Evolutionary conservation across 768 basidiomycete genomes (phyloP).

Genomic region (Macrolepiota fuliginosa): DNA sequence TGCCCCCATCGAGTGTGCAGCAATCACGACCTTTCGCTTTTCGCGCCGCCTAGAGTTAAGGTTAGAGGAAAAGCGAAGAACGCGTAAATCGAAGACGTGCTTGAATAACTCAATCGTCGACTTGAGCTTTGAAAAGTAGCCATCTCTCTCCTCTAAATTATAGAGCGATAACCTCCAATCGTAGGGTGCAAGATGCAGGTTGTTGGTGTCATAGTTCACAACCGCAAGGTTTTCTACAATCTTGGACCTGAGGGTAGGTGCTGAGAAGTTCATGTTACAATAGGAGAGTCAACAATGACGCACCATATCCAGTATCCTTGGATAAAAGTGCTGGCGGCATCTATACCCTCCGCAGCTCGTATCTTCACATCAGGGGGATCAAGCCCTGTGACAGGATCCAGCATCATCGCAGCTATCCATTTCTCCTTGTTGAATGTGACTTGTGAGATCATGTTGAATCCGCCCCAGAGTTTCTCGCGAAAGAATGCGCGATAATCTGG

Average conservation of each 20-base stretch:
- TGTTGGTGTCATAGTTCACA: constrained; percentile 90
- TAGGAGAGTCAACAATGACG: constrained; percentile 10
- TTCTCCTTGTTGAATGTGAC: constrained; percentile 78
- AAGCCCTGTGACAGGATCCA: constrained; percentile 89
- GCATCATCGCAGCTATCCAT: constrained; percentile 89
- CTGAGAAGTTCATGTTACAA: not conserved
- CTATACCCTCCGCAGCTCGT: constrained; percentile 88
- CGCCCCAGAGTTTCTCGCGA: constrained; percentile 83
- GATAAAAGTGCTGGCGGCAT: constrained; percentile 83
- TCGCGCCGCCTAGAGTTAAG: constrained; percentile 52
- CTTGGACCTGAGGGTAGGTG: constrained; percentile 58
- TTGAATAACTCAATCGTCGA: constrained; percentile 76
- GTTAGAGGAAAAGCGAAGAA: not conserved
- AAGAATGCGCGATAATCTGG: constrained; percentile 87
- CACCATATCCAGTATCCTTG: constrained; percentile 96
- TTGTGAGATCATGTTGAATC: constrained; percentile 81
- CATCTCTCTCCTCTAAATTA: constrained; percentile 90
- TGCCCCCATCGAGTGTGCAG: constrained; percentile 85
- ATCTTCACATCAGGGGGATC: constrained; percentile 86
- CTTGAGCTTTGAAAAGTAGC: constrained; percentile 85
- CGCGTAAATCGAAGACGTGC: constrained; percentile 34
- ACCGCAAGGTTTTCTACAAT: constrained; percentile 94
- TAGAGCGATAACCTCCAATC: constrained; percentile 89
- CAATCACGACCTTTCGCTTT: constrained; percentile 76
- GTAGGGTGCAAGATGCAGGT: constrained; percentile 80